A percentile compares a stretch with the other conserved stretches of the same genome.
Evolutionary conservation across 352 stramenopile species (phyloP).

Genomic region (Phytophthora pseudosyringae): DNA sequence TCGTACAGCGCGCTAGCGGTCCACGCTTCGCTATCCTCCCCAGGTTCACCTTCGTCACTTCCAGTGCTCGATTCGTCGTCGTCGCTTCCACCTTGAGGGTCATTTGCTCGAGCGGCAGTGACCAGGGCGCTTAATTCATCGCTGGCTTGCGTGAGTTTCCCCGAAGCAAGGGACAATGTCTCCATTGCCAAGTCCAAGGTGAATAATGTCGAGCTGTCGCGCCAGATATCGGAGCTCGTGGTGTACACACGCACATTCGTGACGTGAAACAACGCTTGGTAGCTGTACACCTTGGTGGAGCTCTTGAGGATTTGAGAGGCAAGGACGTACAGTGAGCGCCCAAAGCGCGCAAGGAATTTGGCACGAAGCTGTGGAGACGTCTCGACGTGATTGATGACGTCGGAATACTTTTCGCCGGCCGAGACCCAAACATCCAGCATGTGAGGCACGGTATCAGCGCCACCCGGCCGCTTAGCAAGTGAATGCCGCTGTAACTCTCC

Average conservation of each 20-base stretch:
- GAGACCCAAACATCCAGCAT: constrained; percentile 75
- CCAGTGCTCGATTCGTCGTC: constrained; percentile 26
- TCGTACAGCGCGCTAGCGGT: constrained; percentile 33
- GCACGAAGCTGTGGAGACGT: constrained; percentile 30
- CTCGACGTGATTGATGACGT: constrained; percentile 54
- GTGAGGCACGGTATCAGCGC: constrained; percentile 47
- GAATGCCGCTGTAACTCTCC: constrained; percentile 51
- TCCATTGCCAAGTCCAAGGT: constrained; percentile 62
- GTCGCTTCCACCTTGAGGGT: constrained; percentile 13
- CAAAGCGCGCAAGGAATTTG: constrained; percentile 57
- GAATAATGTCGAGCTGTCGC: constrained; percentile 40
- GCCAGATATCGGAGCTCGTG: constrained; percentile 44
- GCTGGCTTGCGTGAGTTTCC: constrained; percentile 56
- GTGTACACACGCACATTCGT: constrained; percentile 64
- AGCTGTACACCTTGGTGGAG: constrained; percentile 65
- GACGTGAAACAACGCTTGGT: constrained; percentile 64
- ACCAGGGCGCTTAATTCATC: constrained; percentile 33
- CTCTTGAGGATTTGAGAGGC: constrained; percentile 64
- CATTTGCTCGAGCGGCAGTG: constrained; percentile 8
- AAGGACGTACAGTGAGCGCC: constrained; percentile 65
- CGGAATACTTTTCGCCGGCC: constrained; percentile 71
- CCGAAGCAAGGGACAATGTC: constrained; percentile 63
- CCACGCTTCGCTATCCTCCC: constrained; percentile 15
- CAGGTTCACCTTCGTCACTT: constrained; percentile 9
- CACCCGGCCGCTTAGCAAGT: constrained; percentile 39